Percentiles rank a stretch among this genome's conserved stretches.
Evolutionary conservation across 306 rosid genomes (phyloP).

Genomic region (Cucumis cinereus): DNA sequence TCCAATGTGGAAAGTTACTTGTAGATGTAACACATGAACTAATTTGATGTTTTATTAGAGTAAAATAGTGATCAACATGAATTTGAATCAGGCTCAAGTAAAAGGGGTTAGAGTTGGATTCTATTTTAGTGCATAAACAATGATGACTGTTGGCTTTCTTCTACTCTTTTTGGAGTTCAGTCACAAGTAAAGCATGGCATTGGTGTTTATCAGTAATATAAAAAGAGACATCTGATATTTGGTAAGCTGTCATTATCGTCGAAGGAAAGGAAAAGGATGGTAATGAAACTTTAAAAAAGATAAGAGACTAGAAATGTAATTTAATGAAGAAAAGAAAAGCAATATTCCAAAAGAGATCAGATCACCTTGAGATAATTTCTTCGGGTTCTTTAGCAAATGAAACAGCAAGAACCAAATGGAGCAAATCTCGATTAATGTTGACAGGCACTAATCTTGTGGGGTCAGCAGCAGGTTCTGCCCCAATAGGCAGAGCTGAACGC

Average conservation of each 20-base stretch:
- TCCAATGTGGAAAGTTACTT: neutral
- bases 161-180: neutral
- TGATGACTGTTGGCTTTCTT: neutral
- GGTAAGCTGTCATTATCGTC: neutral
- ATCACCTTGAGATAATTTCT: conserved; percentile 80
- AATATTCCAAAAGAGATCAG: conserved; percentile 10
- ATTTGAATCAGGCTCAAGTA: neutral
- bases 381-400: conserved; percentile 90
- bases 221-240: neutral
- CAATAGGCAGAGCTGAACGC: conserved; percentile 91
- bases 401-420: conserved; percentile 69
- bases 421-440: conserved; percentile 67
- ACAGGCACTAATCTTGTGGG: conserved; percentile 81
- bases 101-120: neutral
- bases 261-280: neutral
- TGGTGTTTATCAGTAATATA: neutral
- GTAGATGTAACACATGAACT: neutral
- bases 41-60: neutral
- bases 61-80: neutral
- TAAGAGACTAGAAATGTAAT: neutral
- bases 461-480: conserved; percentile 95
- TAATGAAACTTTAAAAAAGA: neutral
- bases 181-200: neutral
- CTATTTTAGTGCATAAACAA: neutral
- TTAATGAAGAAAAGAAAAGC: neutral